Evolutionary conservation across 306 rosid species (phyloP).

Genomic region (Casuarina equisetifolia): DNA sequence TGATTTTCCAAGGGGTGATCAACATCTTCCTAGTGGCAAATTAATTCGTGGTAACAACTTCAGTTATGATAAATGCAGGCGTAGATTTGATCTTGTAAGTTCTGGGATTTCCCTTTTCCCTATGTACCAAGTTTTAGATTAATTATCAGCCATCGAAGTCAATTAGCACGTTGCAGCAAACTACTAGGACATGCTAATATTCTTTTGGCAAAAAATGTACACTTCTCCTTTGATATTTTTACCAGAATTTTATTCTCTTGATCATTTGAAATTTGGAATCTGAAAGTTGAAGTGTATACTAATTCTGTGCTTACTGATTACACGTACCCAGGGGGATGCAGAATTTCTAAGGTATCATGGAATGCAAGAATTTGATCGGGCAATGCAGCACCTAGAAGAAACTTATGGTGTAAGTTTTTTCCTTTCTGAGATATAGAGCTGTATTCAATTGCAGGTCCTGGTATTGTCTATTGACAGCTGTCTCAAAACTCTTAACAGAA

Average conservation of each 20-base stretch:
- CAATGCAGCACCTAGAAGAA: constrained; percentile 97
- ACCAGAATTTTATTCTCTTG: not conserved
- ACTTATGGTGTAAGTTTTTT: constrained; percentile 67
- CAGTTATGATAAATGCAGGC: constrained; percentile 93
- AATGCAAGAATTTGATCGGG: constrained; percentile 94
- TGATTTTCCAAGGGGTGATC: constrained; percentile 93
- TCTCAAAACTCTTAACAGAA: not conserved
- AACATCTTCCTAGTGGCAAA: constrained; percentile 63
- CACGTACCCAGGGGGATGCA: constrained; percentile 74
- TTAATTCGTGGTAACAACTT: constrained; percentile 62
- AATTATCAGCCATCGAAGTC: not conserved
- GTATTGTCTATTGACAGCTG: not conserved
- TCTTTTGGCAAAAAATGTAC: not conserved
- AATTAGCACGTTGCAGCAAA: constrained; percentile 1
- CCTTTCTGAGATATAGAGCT: not conserved
- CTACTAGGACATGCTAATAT: constrained; percentile 3
- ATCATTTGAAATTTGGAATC: not conserved
- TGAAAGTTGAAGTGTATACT: constrained; percentile 14
- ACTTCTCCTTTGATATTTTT: not conserved
- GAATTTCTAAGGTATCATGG: constrained; percentile 74
- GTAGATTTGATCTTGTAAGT: constrained; percentile 94
- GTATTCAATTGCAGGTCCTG: constrained; percentile 9
- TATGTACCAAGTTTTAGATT: not conserved
- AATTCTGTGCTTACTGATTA: constrained; percentile 30
- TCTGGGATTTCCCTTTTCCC: not conserved